These are phyloP conservation scores for Candida dubliniensis DNA, from an alignment of 1,139 yeast genomes.

Conservation along the genomic window DNA sequence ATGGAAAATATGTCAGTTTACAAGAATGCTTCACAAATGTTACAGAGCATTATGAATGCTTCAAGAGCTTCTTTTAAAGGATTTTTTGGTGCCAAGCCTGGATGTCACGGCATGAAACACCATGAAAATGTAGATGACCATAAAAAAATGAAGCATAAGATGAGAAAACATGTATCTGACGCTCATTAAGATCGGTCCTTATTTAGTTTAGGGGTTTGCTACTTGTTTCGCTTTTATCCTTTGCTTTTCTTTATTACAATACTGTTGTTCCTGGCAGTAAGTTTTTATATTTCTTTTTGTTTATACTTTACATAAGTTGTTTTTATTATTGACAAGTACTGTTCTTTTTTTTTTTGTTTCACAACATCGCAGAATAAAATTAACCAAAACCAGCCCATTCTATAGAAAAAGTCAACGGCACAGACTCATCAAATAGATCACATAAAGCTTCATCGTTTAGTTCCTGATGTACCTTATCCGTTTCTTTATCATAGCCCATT, in stretches of 20 bases:
- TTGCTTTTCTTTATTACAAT: too few relatives aligned
- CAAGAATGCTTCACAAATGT: not conserved
- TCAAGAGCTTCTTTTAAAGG: not conserved
- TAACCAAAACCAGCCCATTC: slow-evolving; percentile 86
- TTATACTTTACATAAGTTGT: not conserved
- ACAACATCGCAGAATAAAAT: not conserved
- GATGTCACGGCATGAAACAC: not conserved
- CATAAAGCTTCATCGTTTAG: slow-evolving; percentile 11
- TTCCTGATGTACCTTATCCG: slow-evolving; percentile 25
- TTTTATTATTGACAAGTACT: too few relatives aligned
- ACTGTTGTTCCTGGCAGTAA: too few relatives aligned
- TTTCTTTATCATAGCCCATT: slow-evolving; percentile 24
- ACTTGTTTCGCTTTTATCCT: too few relatives aligned
- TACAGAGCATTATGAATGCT: not conserved
- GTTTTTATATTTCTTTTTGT: not conserved
- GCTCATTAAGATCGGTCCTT: too few relatives aligned
- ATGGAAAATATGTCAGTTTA: not conserved
- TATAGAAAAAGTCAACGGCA: slow-evolving; percentile 51
- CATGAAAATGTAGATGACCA: too few relatives aligned
- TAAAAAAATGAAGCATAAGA: too few relatives aligned
- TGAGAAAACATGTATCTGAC: too few relatives aligned
- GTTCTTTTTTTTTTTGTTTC: too few relatives aligned
- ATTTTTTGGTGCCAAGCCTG: not conserved
- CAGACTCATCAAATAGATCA: slow-evolving; percentile 13
- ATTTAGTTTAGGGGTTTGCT: too few relatives aligned